phyloP scores from a whole-genome alignment of 2,329 filamentous ascomycete species.

The Trichoderma sp. region DNA sequence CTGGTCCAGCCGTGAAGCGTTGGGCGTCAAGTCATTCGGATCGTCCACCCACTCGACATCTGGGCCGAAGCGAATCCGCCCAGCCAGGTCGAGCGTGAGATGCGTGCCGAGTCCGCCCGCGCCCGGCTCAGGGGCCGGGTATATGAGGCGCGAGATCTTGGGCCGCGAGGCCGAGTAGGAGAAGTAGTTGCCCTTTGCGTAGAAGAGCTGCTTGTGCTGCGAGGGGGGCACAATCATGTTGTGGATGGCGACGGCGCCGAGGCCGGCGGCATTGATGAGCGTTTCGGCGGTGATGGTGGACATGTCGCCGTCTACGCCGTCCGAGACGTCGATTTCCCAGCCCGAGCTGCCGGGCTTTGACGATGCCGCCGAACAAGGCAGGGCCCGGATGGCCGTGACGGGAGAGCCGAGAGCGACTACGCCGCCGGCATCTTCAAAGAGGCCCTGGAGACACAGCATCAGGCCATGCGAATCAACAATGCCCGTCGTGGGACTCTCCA shows the following conservation, averaged over 20 bases:
- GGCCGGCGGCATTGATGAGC: conserved; percentile 82
- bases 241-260: conserved; percentile 72
- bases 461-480: conserved; percentile 86
- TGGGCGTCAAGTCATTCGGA: conserved; percentile 70
- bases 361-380: conserved; percentile 38
- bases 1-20: conserved; percentile 59
- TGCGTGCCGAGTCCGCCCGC: conserved; percentile 88
- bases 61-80: conserved; percentile 85
- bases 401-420: conserved; percentile 68
- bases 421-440: conserved; percentile 76
- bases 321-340: conserved; percentile 66
- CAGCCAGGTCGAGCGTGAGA: conserved; percentile 83
- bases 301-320: conserved; percentile 48
- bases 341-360: conserved; percentile 53
- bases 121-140: conserved; percentile 82
- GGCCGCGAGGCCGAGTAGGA: conserved; percentile 71
- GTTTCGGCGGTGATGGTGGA: conserved; percentile 71
- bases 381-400: conserved; percentile 62
- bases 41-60: conserved; percentile 90
- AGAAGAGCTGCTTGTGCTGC: conserved; percentile 65
- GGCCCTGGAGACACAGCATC: conserved; percentile 78
- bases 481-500: conserved; percentile 85
- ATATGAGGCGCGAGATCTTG: conserved; percentile 71
- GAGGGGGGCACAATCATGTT: conserved; percentile 74
- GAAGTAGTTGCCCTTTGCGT: conserved; percentile 96